phyloP scores from a whole-genome alignment of 257 asterid species.

The Catharanthus roseus region DNA sequence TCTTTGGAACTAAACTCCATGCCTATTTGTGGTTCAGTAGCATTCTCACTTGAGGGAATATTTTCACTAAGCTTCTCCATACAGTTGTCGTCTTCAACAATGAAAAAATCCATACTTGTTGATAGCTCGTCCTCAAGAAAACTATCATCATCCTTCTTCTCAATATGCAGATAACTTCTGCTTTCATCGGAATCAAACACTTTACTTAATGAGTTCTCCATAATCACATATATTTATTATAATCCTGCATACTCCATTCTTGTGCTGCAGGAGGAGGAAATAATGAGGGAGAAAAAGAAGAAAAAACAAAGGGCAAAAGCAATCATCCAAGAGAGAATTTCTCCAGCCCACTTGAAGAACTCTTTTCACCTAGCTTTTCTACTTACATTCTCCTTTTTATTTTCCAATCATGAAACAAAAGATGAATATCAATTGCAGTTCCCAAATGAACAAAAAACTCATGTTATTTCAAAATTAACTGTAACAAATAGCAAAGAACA shows the following conservation, averaged over 20 bases:
- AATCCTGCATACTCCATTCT: conserved; percentile 2
- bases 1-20: conserved; percentile 24
- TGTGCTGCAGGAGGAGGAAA: neutral
- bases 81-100: conserved; percentile 19
- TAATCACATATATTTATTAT: neutral
- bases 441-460: neutral
- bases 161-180: conserved; percentile 10
- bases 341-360: neutral
- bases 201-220: conserved; percentile 18
- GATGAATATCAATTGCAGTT: neutral
- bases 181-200: conserved; percentile 16
- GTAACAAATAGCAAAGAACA: neutral
- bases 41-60: conserved; percentile 10
- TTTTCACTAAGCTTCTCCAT: conserved; percentile 6
- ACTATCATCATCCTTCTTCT: conserved; percentile 7
- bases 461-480: neutral
- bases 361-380: neutral
- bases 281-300: neutral
- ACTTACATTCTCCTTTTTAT: neutral
- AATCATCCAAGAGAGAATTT: neutral
- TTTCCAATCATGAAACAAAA: neutral
- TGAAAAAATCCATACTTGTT: neutral
- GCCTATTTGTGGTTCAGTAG: conserved; percentile 24
- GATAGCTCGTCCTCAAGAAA: conserved; percentile 19
- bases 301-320: neutral